A percentile compares a stretch with the other conserved stretches of the same genome.
Evolutionary conservation across 148 eudicot genomes (phyloP).

Genomic region (Camellia sinensis): DNA sequence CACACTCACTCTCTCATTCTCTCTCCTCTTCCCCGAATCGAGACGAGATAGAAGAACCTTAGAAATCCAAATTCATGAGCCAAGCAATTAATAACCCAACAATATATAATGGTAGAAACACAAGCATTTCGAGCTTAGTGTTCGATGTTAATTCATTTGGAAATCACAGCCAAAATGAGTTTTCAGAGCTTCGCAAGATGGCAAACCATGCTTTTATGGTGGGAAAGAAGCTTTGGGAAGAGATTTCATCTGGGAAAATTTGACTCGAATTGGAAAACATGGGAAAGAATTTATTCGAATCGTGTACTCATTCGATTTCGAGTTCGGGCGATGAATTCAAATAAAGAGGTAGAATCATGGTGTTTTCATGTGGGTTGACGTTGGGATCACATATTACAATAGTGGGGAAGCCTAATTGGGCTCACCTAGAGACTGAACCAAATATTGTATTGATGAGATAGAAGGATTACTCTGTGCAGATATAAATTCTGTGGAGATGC

Average conservation of each 20-base stretch:
- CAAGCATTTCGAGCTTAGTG: conserved; percentile 35
- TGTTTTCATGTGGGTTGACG: conserved; percentile 61
- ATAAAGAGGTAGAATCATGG: conserved; percentile 23
- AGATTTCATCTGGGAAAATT: conserved; percentile 22
- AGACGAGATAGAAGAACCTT: too few relatives aligned
- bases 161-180: conserved; percentile 30
- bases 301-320: conserved; percentile 38
- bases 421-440: conserved; percentile 46
- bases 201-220: conserved; percentile 49
- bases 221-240: conserved; percentile 48
- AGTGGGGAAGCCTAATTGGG: conserved; percentile 61
- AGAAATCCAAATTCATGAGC: too few relatives aligned
- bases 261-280: conserved; percentile 15
- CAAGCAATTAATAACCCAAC: too few relatives aligned
- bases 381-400: conserved; percentile 75
- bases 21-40: too few relatives aligned
- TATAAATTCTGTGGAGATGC: too few relatives aligned
- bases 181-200: conserved; percentile 40
- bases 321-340: conserved; percentile 27
- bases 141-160: conserved; percentile 39
- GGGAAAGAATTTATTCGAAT: conserved; percentile 17
- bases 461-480: not conserved
- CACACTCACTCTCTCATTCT: too few relatives aligned
- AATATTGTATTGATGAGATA: conserved; percentile 35
- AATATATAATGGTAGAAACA: not conserved